These are phyloP conservation scores for Leccinum arenicola DNA, from an alignment of 768 basidiomycete genomes.

Conservation along the genomic window DNA sequence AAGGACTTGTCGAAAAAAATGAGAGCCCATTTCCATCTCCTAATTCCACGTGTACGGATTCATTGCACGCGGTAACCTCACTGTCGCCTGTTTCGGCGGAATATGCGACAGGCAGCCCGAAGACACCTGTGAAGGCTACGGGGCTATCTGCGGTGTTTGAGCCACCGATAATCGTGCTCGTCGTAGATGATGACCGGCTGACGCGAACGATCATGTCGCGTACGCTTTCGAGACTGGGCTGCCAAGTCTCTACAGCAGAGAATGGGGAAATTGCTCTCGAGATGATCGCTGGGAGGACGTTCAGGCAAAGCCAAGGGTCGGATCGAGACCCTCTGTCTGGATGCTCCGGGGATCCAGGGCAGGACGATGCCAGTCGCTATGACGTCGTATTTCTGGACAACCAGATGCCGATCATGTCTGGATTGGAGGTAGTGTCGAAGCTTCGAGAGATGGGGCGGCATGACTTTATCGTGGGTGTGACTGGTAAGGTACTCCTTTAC, in stretches of 20 bases:
- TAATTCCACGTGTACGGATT: constrained; percentile 2
- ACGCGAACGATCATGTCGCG: constrained; percentile 81
- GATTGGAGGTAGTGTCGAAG: constrained; percentile 62
- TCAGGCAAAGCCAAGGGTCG: neutral
- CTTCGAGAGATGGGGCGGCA: constrained; percentile 60
- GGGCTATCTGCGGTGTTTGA: constrained; percentile 36
- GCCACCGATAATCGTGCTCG: constrained; percentile 60
- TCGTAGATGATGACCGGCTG: constrained; percentile 81
- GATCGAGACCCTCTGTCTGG: neutral
- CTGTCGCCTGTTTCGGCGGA: constrained; percentile 4
- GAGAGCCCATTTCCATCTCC: constrained; percentile 2
- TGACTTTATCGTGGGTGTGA: constrained; percentile 83
- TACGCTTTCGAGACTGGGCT: constrained; percentile 75
- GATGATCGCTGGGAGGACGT: constrained; percentile 52
- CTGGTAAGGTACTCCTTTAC: constrained; percentile 41
- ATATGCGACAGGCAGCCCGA: constrained; percentile 10
- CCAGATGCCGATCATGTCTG: constrained; percentile 83
- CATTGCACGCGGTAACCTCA: neutral
- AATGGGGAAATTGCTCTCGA: constrained; percentile 79
- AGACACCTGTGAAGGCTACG: constrained; percentile 11
- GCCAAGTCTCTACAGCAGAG: constrained; percentile 75
- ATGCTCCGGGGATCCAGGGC: neutral
- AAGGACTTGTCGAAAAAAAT: neutral
- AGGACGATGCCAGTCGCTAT: constrained; percentile 17
- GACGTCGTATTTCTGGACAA: constrained; percentile 62